Base-by-base conservation (phyloP, 768 basidiomycete genomes). In the Rhodocollybia butyracea region DNA sequence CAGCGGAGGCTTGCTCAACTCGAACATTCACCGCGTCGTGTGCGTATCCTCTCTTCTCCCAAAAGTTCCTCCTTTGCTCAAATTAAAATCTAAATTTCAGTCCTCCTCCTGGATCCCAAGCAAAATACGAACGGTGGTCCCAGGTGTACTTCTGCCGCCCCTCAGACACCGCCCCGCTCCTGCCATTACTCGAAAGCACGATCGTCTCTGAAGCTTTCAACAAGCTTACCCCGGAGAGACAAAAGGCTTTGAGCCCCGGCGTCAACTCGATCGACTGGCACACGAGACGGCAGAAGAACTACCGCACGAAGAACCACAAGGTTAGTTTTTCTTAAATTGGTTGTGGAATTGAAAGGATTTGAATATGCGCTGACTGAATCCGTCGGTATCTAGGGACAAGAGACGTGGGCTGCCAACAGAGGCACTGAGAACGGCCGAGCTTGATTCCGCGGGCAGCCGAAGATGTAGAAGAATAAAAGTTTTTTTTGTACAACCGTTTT, bases 121-220 rank as follows among this genome's bases (percentile, higher is more conserved):
- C 70, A 1, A 64, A 71, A 6, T 65, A 73, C 29, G 79, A 80
- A 31, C 76, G 87, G 8, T 88, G 83, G 80, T 89, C 86, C 4
- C 68, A 88, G 11, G 86, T 85, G 0, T 89, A 80, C 68, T 88
- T 89, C 69, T 82, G 78, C 0, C 75, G 88, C 21, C 86, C 86
- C 0, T 80, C 78, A 6, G 77, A 85, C 63, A 72, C 73, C 2
- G 69, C 77, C 34, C 55, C 75, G 1, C 77, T 88, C 7, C 76
- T 73, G 7, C 77, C 85, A 2, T 68, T 86, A 5, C 67, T 72
- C 0, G 73, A 79, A 6, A 86, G 85, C 54, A 60, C 71, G 0
- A 54, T 79, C 2, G 77, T 88, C 15, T 78, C 80, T 0, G 68
- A 64, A 51, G 83, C 57, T 65, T 83, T 57, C 45, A 60, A 60